phyloP scores from a whole-genome alignment of 1,139 yeast genomes.

The Taiozyma sp. region DNA sequence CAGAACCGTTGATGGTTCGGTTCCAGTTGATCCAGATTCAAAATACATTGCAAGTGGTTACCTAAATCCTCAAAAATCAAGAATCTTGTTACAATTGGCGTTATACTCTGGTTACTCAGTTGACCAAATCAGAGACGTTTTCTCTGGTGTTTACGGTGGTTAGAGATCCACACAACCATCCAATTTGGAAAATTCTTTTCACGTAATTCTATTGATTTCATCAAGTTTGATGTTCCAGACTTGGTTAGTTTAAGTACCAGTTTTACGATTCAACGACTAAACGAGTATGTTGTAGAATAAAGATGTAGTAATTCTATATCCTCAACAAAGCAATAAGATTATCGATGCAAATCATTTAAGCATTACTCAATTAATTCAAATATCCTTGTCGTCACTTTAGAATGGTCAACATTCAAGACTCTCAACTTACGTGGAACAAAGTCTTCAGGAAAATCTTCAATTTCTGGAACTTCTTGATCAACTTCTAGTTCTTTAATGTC shows the following conservation, averaged over 20 bases:
- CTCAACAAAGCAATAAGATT: too few relatives aligned
- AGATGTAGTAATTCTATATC: too few relatives aligned
- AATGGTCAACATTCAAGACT: too few relatives aligned
- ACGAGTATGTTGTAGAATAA: too few relatives aligned
- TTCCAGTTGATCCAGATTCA: constrained; percentile 31
- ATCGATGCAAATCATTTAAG: too few relatives aligned
- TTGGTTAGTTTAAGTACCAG: too few relatives aligned
- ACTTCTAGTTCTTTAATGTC: neutral
- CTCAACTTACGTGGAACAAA: neutral
- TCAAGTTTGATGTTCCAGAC: neutral
- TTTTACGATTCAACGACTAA: too few relatives aligned
- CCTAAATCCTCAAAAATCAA: constrained; percentile 50
- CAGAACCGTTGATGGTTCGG: constrained; percentile 47
- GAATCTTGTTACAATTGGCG: constrained; percentile 51
- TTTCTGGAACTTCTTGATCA: neutral
- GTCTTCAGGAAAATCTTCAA: neutral
- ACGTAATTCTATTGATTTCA: neutral
- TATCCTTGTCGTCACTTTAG: too few relatives aligned
- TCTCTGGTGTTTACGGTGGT: constrained; percentile 43
- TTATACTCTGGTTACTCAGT: constrained; percentile 38
- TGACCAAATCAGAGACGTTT: constrained; percentile 39
- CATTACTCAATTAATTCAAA: too few relatives aligned
- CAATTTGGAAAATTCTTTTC: neutral
- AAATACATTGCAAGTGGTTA: constrained; percentile 45
- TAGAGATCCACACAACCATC: constrained; percentile 4